Base-by-base conservation (phyloP, 345 rosid genomes). In the Eucalyptus regnans region DNA sequence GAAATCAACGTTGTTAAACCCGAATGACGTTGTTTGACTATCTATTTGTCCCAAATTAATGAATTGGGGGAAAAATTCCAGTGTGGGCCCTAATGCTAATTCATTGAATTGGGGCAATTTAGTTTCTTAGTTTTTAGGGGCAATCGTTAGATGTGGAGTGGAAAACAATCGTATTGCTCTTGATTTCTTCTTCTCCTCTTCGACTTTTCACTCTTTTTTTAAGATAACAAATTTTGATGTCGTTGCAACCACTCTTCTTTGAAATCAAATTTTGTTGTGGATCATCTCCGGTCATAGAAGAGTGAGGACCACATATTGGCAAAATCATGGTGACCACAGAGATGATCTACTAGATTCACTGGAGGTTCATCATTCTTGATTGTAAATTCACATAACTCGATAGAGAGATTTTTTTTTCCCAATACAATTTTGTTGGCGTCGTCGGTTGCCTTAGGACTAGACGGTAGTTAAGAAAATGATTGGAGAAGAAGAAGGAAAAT, bases 1-100 rank as follows among this genome's bases (percentile, higher is more conserved):
- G 3, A 62, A 62, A 5, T 62, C 4, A 29, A n/a, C 0, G 3
- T 11, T 27, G 4, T 62, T 62, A 27, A n/a, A 29, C 9, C 17
- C 0, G 8, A n/a, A n/a, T 1, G 1, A 14, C 3, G 0, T n/a
- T 4, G 10, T 64, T 64, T 64, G 37, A 29, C 10, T 37, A 64
- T n/a, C 18, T 64, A 2, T 64, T 5, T 64, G 17, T 8, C 20
- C 18, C 76, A 64, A 62, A 66, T 66, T 56, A 56, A 22, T 23
- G 29, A 56, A 23, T 8, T 23, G 62, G 62, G 62, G 13, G 0
- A 2, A 56, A 25, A 56, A 20, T 52, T 68, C 43, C 1, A 4
- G 6, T 9, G 29, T 9, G 62, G 4, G 29, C 41, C 41, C 41
- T 66, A n/a, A 66, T 2, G 10, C 6, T 15, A 66, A 66, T 66